Evolutionary conservation across 1,284 basidiomycete genomes (phyloP), one percentile per base, ranked within the genome.

Genomic region (Trametes sp.): DNA sequence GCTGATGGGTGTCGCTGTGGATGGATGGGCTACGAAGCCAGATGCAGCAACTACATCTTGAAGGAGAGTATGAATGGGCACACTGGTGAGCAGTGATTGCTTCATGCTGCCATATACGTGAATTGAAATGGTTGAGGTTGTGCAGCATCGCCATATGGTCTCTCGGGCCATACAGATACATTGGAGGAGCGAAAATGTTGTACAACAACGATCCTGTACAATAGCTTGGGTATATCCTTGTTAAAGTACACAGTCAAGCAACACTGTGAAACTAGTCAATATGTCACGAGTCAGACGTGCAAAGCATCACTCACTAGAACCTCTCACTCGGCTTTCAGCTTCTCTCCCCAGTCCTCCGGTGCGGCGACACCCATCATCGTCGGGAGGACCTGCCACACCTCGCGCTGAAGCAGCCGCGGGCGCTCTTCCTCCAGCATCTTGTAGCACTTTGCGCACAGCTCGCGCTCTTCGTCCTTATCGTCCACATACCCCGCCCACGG

Each of bases 381-480:
- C 48, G 66, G 66, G 4, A 68, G 28, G 33, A 62, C 60, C 54
- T 36, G 38, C 66, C 66, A 68, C 51, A 68, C 66, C 51, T 68
- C 66, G 35, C 56, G 51, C 57, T 65, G 66, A 5, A 64, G 55
- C 58, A 42, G 53, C 51, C 56, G 61, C 61, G 59, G 59, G 16
- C 63, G 54, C 44, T 68, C 66, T 28, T 54, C 61, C 54, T 65
- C 62, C 23, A 68, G 57, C 66, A 68, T 68, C 57, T 56, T 55
- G 53, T 65, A 67, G 59, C 66, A 67, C 52, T 31, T 42, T 28
- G 23, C 52, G 26, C 52, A 56, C 44, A 68, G 54, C 59, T 64
- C 66, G 21, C 66, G 49, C 21, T 62, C 63, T 45, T 64, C 63
- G 58, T 67, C 63, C 24, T 62, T 54, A 26, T 59, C 57, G 52